Base-by-base conservation (phyloP, 1,284 basidiomycete genomes). In the Chalciporus sp. region DNA sequence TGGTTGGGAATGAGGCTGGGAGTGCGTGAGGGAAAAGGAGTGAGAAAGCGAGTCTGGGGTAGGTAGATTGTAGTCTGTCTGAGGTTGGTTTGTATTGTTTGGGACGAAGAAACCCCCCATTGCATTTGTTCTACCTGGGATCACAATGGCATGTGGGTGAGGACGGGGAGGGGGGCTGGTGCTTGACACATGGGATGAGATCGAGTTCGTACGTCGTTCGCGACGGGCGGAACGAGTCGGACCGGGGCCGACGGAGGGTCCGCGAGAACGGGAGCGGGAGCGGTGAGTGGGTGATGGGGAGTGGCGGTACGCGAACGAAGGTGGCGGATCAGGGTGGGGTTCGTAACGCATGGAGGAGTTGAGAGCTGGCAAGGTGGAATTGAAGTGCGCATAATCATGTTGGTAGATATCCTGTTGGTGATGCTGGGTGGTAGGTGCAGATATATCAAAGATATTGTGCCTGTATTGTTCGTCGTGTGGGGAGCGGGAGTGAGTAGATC, bases 381-480 rank as follows among this genome's bases (percentile, higher is more conserved):
- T 84, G 72, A 85, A 86, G 69, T 80, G 66, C 53, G 63, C 44
- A 43, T 64, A 69, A 40, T 61, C 55, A 51, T 60, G 58, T 17
- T 59, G 58, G 50, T 69, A 70, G 33, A 68, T 61, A 50, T 70
- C 68, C 8, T 61, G 59, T 6, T 56, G 61, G 31, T 60, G 60
- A 11, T 58, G 51, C 12, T 63, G 68, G 5, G 64, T 47, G 5
- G 64, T 47, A 14, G 79, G 76, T 2, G 79, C 78, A 51, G 78
- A 78, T 67, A 88, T 83, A 70, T 89, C 86, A 49, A 88, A 89
- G 64, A 89, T 87, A 71, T 86, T 85, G 74, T 88, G 86, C 5
- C 83, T 78, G 43, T 72, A 73, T 16, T 71, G 67, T 20, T 74
- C 71, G 42, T 71, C 70, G 56, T 76, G 68, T 59, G 67, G 60